A percentile compares a stretch with the other conserved stretches of the same genome.
These are phyloP conservation scores for Fraxinus albicans DNA, from an alignment of 305 asterid species.

Conservation along the genomic window DNA sequence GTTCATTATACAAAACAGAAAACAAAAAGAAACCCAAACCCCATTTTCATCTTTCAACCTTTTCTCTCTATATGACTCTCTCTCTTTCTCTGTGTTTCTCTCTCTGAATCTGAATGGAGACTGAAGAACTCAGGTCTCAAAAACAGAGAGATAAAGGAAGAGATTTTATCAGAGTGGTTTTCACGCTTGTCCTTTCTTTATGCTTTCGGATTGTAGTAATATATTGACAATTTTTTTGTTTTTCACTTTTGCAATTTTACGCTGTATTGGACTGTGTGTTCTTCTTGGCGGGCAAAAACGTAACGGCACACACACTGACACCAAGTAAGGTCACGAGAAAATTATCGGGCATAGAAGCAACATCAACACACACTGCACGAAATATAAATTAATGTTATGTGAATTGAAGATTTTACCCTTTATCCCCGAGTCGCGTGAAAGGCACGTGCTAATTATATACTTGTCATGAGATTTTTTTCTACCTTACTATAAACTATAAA, in stretches of 20 bases:
- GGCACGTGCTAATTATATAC: neutral
- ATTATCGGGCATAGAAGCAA: neutral
- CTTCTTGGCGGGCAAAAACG: neutral
- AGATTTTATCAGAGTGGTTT: slow-evolving; percentile 68
- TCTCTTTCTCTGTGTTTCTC: slow-evolving; percentile 20
- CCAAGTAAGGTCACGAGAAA: neutral
- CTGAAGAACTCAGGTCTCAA: slow-evolving; percentile 35
- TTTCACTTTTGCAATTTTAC: neutral
- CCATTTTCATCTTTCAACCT: neutral
- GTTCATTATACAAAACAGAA: slow-evolving; percentile 40
- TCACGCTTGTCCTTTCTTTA: slow-evolving; percentile 92
- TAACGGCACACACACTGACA: slow-evolving; percentile 1
- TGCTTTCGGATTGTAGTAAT: slow-evolving; percentile 17
- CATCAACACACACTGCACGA: neutral
- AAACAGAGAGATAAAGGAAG: slow-evolving; percentile 47
- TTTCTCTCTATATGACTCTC: neutral
- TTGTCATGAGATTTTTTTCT: no score
- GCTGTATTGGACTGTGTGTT: neutral
- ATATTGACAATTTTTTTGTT: neutral
- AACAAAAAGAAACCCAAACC: slow-evolving; percentile 29
- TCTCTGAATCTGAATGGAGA: slow-evolving; percentile 46
- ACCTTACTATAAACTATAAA: neutral
- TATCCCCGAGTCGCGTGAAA: neutral
- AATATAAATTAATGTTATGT: neutral
- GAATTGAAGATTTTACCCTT: neutral